Base-by-base conservation (phyloP, 768 basidiomycete species). In the Termitomyces sp. region DNA sequence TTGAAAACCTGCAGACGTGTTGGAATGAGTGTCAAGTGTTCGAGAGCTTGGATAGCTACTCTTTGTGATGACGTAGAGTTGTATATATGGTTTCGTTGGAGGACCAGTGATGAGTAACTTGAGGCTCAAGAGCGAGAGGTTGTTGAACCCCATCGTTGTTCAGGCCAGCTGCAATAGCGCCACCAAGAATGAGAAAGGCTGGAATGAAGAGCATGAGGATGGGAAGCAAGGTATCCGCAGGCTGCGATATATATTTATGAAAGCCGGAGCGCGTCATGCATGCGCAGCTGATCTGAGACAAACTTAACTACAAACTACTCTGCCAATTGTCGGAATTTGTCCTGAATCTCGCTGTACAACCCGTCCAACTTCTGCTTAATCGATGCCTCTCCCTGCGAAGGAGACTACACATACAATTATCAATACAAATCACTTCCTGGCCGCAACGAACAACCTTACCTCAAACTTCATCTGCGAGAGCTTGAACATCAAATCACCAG, bases 401-500 rank as follows among this genome's bases (percentile, higher is more conserved):
- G 97, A 22, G 89, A 90, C 91, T 95, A 64, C 18, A 50, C 45
- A 32, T 53, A 18, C 40, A 33, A 63, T 29, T 31, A 31, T 52
- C 50, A 56, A 44, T 43, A 45, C 23, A 5, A 25, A 29, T 12
- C 61, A 39, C 12, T 33, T 44, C 46, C 35, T 16, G 50, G 25
- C 22, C 41, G 1, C 12, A 44, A 4, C n/a, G n/a, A n/a, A n/a
- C 43, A 46, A 25, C 60, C 83, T 46, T 63, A 93, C 94, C 86
- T 97, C 94, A 67, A 97, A 98, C 70, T 98, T 98, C 94, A 96
- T 95, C 72, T 98, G 95, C 43, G 94, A 96, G n/a, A 99, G 84
- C 71, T 94, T 93, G 78, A 88, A 98, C 83, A 94, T 90, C 57
- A 97, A 72, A 64, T 99, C 97, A 48, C 81, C 74, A 4, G 92